These are phyloP conservation scores for Geotrichum cucujoidarum DNA, from an alignment of 1,139 yeast species.

Conservation along the genomic window DNA sequence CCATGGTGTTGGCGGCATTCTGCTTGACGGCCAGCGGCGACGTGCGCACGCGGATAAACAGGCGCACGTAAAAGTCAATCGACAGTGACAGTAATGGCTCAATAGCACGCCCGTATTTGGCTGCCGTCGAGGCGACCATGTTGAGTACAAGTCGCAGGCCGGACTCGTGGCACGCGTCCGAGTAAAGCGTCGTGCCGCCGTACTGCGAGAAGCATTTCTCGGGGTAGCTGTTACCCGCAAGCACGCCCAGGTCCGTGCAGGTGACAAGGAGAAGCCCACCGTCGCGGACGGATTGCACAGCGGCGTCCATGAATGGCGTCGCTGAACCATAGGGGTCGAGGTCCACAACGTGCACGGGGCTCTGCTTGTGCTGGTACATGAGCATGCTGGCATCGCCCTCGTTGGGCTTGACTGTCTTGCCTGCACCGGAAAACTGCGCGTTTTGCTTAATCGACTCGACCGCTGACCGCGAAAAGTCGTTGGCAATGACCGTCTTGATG, in stretches of 20 bases:
- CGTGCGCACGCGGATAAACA: conserved; percentile 69
- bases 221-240: conserved; percentile 94
- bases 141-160: conserved; percentile 80
- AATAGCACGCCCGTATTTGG: conserved; percentile 77
- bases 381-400: conserved; percentile 83
- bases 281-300: conserved; percentile 72
- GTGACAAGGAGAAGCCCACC: conserved; percentile 85
- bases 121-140: conserved; percentile 76
- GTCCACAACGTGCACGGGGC: conserved; percentile 69
- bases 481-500: conserved; percentile 70
- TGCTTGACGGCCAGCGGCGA: conserved; percentile 79
- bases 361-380: conserved; percentile 54
- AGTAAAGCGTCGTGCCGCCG: conserved; percentile 83
- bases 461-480: conserved; percentile 81
- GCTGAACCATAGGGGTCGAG: conserved; percentile 98
- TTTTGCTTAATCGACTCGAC: conserved; percentile 76
- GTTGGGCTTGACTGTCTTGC: conserved; percentile 53
- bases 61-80: conserved; percentile 87
- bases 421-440: conserved; percentile 58
- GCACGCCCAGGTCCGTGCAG: conserved; percentile 91
- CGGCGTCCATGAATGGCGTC: conserved; percentile 88
- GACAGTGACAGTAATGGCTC: conserved; percentile 83
- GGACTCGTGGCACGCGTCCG: conserved; percentile 87
- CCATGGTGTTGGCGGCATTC: conserved; percentile 61
- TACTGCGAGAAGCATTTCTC: conserved; percentile 92